Conservation (phyloP, 495 filamentous ascomycete genomes). For the Penicillium salamii region DNA sequence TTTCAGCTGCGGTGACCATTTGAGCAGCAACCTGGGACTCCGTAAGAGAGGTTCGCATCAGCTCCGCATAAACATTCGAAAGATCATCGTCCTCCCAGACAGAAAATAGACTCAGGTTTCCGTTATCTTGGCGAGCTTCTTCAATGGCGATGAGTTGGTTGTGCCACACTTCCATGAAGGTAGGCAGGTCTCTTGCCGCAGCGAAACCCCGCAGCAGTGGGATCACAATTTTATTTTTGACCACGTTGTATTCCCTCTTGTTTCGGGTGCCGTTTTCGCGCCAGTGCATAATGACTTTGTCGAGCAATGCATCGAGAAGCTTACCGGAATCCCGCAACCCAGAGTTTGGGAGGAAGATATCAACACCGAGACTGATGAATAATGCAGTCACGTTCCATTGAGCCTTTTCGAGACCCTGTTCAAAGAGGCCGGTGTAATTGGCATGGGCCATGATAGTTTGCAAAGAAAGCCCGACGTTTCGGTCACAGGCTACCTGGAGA, state of each 20-base stretch:
- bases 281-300: constrained; percentile 41
- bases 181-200: constrained; percentile 60
- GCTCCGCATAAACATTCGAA: constrained; percentile 38
- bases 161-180: constrained; percentile 67
- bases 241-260: constrained; percentile 22
- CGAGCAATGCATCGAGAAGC: constrained; percentile 41
- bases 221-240: constrained; percentile 46
- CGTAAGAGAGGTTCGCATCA: constrained; percentile 35
- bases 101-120: constrained; percentile 28
- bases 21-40: constrained; percentile 30
- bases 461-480: constrained; percentile 41
- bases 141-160: constrained; percentile 53
- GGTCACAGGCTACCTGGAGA: constrained; percentile 41
- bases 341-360: constrained; percentile 63
- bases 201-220: constrained; percentile 62
- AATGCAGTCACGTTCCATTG: constrained; percentile 63
- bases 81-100: constrained; percentile 64
- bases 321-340: constrained; percentile 38
- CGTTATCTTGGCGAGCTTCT: constrained; percentile 30
- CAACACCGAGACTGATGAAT: constrained; percentile 62
- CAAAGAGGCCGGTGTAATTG: constrained; percentile 42
- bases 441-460: constrained; percentile 46
- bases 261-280: constrained; percentile 11
- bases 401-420: constrained; percentile 34
- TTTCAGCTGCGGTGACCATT: constrained; percentile 29